These are phyloP conservation scores for Talinum fruticosum DNA, from an alignment of 148 eudicot species.

Conservation along the genomic window DNA sequence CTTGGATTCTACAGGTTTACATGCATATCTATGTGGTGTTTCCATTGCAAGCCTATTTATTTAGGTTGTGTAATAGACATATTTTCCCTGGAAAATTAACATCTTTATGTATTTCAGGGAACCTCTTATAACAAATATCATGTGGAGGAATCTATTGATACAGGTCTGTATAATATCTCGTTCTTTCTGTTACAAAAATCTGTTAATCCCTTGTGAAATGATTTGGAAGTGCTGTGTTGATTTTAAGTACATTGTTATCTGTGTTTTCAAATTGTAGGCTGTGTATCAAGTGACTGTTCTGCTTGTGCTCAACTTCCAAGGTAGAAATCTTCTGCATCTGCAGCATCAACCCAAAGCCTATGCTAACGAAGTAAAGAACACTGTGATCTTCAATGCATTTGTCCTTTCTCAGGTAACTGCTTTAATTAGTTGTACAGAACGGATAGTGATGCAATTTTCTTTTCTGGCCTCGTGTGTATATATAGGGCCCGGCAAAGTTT, in stretches of 20 bases:
- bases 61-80: not conserved
- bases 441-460: not conserved
- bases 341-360: slow-evolving; percentile 30
- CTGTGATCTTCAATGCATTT: slow-evolving; percentile 86
- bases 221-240: not conserved
- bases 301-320: slow-evolving; percentile 71
- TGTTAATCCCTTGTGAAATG: not conserved
- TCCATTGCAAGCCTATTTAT: not conserved
- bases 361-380: slow-evolving; percentile 69
- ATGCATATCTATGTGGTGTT: no score
- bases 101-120: slow-evolving; percentile 45
- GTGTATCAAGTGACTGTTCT: slow-evolving; percentile 79
- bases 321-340: slow-evolving; percentile 46
- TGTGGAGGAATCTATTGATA: slow-evolving; percentile 90
- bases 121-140: slow-evolving; percentile 88
- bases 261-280: slow-evolving; percentile 43
- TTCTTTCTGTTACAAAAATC: not conserved
- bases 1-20: not conserved
- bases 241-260: not conserved
- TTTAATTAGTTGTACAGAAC: not conserved
- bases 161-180: slow-evolving; percentile 48
- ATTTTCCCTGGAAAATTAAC: not conserved
- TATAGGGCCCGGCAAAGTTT: not conserved
- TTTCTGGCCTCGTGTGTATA: not conserved
- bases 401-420: slow-evolving; percentile 82